Conservation (phyloP, 2,329 filamentous ascomycete genomes). For the Ophiostoma australiae region DNA sequence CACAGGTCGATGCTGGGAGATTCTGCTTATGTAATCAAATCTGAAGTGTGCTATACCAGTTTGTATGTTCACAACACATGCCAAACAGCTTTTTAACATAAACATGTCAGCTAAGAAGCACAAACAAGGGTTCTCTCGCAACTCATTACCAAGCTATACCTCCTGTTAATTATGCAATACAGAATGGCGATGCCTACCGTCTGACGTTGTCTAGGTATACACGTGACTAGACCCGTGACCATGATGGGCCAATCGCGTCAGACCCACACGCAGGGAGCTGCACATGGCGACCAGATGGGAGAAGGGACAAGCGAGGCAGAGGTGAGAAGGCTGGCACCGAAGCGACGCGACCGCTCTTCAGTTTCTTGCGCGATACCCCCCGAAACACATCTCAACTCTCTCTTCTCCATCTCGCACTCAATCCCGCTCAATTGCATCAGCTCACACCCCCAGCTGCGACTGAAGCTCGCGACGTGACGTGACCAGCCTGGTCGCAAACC, state of each 20-base stretch:
- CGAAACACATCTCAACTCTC: not conserved
- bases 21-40: not conserved
- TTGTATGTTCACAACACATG: not conserved
- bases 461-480: slow-evolving; percentile 6
- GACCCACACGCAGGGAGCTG: slow-evolving; percentile 16
- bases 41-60: not conserved
- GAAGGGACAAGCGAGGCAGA: slow-evolving; percentile 11
- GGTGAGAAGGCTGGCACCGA: slow-evolving; percentile 2
- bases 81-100: not conserved
- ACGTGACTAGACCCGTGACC: not conserved
- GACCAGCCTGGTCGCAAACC: slow-evolving; percentile 6
- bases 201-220: not conserved
- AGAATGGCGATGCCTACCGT: not conserved
- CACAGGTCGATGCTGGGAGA: not conserved
- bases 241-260: slow-evolving; percentile 13
- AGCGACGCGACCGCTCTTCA: slow-evolving; percentile 2
- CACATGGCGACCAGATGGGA: slow-evolving; percentile 10
- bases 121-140: not conserved
- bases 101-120: not conserved
- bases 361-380: not conserved
- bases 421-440: not conserved
- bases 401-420: not conserved
- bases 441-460: not conserved
- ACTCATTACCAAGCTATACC: not conserved
- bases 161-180: not conserved